Evolutionary conservation across 768 basidiomycete genomes (phyloP), one percentile per base, ranked within the genome.

Genomic region (Mrakia frigida): DNA sequence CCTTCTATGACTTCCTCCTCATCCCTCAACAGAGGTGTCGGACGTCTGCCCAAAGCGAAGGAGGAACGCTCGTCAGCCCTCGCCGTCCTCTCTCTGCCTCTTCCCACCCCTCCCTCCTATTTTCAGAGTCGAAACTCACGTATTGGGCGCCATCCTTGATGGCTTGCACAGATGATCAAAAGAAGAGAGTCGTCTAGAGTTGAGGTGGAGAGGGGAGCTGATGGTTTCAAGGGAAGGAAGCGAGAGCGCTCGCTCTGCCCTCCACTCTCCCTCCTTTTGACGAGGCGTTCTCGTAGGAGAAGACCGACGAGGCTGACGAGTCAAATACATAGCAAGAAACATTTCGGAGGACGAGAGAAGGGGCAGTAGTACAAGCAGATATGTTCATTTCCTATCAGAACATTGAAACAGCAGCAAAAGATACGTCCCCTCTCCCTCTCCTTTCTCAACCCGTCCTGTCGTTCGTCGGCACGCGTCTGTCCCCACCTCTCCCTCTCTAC

Each of bases 1-100:
- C 77, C 77, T 43, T 78, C 77, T 9, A 78, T 78, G 23, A 23
- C 43, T 31, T 70, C 61, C 18, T 68, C 39, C 35, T 21, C 21
- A 21, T 21, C 35, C 35, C 23, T 37, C 23, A 37, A 37, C 9
- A 25, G 63, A 14, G 35, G 11, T 16, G 37, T 37, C n/a, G 65
- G 11, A 39, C 65, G 65, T 23, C 65, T 67, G 61, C n/a, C n/a
- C 6, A 10, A 33, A 37, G 7, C 25, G 25, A 43, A 41, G 65
- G 14, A 39, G 65, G 65, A n/a, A n/a, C 18, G 65, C 35, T 35
- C 35, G 39, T 39, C 3, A 68, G 39, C 37, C 9, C 25, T 39
- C 65, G n/a, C n/a, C n/a, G 21, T 41, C 18, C 18, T 5, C 35
- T 2, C 37, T 25, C 37, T 23, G 61, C 65, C 18, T n/a, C 18